These are phyloP conservation scores for Coniferiporia sulphurascens DNA, from an alignment of 1,284 basidiomycete genomes.

Conservation along the genomic window DNA sequence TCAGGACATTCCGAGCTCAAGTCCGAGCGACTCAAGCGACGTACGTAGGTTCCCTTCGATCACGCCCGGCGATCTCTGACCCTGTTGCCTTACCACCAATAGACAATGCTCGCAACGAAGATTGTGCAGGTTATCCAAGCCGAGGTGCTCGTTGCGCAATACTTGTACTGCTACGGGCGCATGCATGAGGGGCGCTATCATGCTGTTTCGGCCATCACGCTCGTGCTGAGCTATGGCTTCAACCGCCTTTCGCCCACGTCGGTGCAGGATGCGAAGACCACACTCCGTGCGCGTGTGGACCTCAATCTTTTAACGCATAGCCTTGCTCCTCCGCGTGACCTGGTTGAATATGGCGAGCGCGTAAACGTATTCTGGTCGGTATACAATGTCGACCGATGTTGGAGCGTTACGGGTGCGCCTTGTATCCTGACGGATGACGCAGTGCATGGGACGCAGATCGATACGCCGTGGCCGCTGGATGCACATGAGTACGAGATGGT, in stretches of 20 bases:
- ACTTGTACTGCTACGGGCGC: slow-evolving; percentile 43
- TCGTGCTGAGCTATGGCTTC: slow-evolving; percentile 34
- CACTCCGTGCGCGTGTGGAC: not conserved
- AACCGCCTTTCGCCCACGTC: slow-evolving; percentile 29
- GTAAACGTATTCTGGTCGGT: slow-evolving; percentile 69
- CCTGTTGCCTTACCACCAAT: not conserved
- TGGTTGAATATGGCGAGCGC: slow-evolving; percentile 54
- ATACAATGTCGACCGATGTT: slow-evolving; percentile 58
- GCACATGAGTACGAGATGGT: slow-evolving; percentile 58
- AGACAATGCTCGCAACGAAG: not conserved
- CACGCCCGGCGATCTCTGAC: too few species aligned
- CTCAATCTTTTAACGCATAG: not conserved
- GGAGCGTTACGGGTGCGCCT: slow-evolving; percentile 58
- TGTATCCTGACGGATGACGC: slow-evolving; percentile 36
- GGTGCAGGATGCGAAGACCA: not conserved
- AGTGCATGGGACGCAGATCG: slow-evolving; percentile 37
- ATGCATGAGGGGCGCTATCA: slow-evolving; percentile 40
- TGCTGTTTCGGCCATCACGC: slow-evolving; percentile 33
- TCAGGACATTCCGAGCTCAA: slow-evolving; percentile 29
- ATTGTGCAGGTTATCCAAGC: slow-evolving; percentile 49
- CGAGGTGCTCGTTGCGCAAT: slow-evolving; percentile 51
- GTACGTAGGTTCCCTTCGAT: not conserved
- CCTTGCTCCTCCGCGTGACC: slow-evolving; percentile 30
- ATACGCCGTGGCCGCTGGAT: slow-evolving; percentile 62
- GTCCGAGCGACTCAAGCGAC: slow-evolving; percentile 25